Evolutionary conservation across 1,284 basidiomycete species (phyloP), one percentile per base, ranked within the genome.

Genomic region (Tausonia pullulans): DNA sequence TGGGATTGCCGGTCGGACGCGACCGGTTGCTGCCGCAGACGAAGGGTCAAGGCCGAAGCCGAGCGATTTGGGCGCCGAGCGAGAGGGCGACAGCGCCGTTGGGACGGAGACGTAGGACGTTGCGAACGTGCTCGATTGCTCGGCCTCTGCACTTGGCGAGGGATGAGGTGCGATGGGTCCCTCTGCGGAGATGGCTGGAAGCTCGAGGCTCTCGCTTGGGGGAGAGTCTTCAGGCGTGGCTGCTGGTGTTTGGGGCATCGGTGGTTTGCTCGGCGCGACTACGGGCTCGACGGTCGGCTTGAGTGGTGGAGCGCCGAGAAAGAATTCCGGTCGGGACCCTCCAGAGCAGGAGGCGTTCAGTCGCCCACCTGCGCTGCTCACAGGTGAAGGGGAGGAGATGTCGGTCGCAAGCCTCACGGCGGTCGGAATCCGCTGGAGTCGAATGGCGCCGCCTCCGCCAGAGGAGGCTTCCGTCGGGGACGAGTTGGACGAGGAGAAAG

Each of bases 341-440:
- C 52, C 8, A 8, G 16, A 13, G 41, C 11, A 43, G 55, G 14
- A 45, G 2, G 5, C 14, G 43, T 41, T 45, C 41, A 8, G 55
- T 40, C n/a, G 55, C 8, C 13, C 41, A 3, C 13, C 51, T 14
- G 55, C 62, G 13, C 64, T 27, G 3, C 61, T 71, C 67, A 43
- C 8, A 11, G 60, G 58, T 3, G 55, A 61, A 1, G 64, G 62
- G 52, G 58, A 60, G 43, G 62, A 44, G 27, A 65, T 74, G 49
- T 81, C 79, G 11, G 78, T 76, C 0, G 81, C 80, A 50, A 80
- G 67, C n/a, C 79, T 72, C 2, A 82, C 79, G 7, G 78, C 77
- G 0, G 79, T 80, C 0, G 80, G 80, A 2, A 82, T 79, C 3
- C 79, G 72, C 67, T 80, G 80, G n/a, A 81, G 68, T 0, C 78